Conservation (phyloP, 306 rosid genomes). For the Castanea mollissima region DNA sequence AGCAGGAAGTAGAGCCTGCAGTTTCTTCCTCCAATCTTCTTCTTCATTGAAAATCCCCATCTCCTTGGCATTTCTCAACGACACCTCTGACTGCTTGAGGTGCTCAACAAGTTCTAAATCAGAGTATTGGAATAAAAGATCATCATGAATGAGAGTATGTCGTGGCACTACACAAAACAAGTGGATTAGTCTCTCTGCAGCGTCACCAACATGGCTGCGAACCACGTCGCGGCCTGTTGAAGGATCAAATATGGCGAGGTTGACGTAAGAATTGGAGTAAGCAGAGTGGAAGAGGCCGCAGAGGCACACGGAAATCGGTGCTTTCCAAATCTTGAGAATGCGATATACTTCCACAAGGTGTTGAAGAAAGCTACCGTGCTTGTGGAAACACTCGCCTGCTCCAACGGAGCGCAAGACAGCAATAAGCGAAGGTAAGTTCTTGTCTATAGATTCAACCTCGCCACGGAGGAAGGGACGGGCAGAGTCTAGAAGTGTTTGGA, state of each 20-base stretch:
- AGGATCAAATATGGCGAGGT: constrained; percentile 85
- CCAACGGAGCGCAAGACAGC: constrained; percentile 63
- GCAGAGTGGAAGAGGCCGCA: constrained; percentile 95
- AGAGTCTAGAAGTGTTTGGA: constrained; percentile 40
- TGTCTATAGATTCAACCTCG: constrained; percentile 50
- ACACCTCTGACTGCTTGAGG: constrained; percentile 45
- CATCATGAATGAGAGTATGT: constrained; percentile 73
- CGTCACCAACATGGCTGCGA: constrained; percentile 51
- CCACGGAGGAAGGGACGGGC: constrained; percentile 82
- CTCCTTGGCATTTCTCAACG: constrained; percentile 35
- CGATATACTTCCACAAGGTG: constrained; percentile 69
- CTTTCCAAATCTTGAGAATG: constrained; percentile 74
- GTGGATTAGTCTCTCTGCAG: constrained; percentile 67
- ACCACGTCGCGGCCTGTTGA: constrained; percentile 77
- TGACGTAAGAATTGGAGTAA: constrained; percentile 87
- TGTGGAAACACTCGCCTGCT: constrained; percentile 95
- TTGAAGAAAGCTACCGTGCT: constrained; percentile 83
- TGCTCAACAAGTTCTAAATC: constrained; percentile 54
- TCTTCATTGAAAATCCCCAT: constrained; percentile 32
- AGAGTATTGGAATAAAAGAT: constrained; percentile 63
- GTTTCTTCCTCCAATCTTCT: constrained; percentile 67
- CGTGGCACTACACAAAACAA: constrained; percentile 77
- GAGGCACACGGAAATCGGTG: constrained; percentile 48
- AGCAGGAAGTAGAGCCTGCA: constrained; percentile 51
- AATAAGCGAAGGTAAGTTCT: constrained; percentile 47